Conservation (phyloP, 352 stramenopile genomes). For the Detonula confervacea region DNA sequence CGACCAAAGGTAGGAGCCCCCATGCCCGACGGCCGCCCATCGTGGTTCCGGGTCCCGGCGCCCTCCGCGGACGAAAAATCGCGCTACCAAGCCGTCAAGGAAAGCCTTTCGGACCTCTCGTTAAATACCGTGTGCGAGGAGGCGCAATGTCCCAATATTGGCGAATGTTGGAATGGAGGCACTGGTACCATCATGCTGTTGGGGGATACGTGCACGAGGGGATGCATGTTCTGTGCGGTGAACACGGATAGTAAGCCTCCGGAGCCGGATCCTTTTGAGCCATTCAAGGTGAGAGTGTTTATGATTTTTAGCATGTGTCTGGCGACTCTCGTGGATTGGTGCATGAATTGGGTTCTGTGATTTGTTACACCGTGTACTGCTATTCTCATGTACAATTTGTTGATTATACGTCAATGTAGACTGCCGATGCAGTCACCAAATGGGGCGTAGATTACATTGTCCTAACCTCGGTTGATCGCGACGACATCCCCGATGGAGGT, state of each 20-base stretch:
- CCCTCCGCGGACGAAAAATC: conserved; percentile 81
- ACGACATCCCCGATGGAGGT: conserved; percentile 96
- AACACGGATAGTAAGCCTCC: conserved; percentile 95
- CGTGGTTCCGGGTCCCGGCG: conserved; percentile 88
- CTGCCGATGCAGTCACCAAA: conserved; percentile 91
- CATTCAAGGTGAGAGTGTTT: conserved; percentile 71
- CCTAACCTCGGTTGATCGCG: conserved; percentile 97
- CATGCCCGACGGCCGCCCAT: conserved; percentile 86
- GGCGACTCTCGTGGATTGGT: too few relatives aligned
- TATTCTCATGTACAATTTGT: too few relatives aligned
- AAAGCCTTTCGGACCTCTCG: conserved; percentile 69
- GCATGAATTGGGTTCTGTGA: too few relatives aligned
- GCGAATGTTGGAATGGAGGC: conserved; percentile 98
- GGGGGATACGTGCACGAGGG: conserved; percentile 98
- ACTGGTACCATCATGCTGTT: conserved; percentile 99
- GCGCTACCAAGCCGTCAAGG: conserved; percentile 74
- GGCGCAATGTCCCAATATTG: conserved; percentile 99
- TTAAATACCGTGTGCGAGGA: conserved; percentile 99
- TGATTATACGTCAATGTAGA: too few relatives aligned
- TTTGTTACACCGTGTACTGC: conserved; percentile 2
- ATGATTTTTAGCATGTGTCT: too few relatives aligned
- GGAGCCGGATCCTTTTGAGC: conserved; percentile 92
- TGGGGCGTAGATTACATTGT: conserved; percentile 99
- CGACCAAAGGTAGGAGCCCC: conserved; percentile 77
- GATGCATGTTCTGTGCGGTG: conserved; percentile 98